Evolutionary conservation across 2,329 filamentous ascomycete species (phyloP), one percentile per base, ranked within the genome.

Genomic region (Paecilomyces dactylethromorphus): DNA sequence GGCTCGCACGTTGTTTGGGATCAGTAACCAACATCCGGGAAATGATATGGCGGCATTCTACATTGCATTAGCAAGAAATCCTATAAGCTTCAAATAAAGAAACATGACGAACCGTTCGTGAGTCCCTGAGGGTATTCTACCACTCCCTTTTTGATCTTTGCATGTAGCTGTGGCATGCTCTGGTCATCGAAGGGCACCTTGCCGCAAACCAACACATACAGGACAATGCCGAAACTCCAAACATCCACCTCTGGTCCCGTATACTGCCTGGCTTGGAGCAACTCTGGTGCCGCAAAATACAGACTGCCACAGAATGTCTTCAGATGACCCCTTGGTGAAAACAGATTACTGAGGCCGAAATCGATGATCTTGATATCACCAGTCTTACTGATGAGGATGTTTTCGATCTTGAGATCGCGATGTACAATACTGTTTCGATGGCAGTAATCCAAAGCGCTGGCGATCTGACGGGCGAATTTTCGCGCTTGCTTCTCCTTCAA

Each of bases 311-410:
- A 99, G 70, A 97, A 99, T 0, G 94, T 99, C 78, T 96, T 97
- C 59, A 97, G 82, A 63, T 95, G 88, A 62, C 84, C 85, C 52
- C 87, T 83, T 0, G 94, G 94, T 6, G 91, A 88, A 75, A 97
- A 99, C 3, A 97, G 84, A 69, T 99, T 99, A 79, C 93, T 97
- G 57, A 99, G 81, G 31, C 93, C 94, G 74, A 99, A 99, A 72
- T 99, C 94, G 66, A 99, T 99, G 68, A 99, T 97, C 74, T 97
- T 97, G 76, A 99, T 99, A 71, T 99, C 94, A 49, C 94, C 94
- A 1, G 90, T 97, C 80, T 97, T 97, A 81, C 92, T 97, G 78
- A 99, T 99, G 61, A 99, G 84, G 57, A 99, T 99, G 72, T 99
- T 99, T 75, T 97, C 94, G 66, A 99, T 99, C 81, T 99, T 99